phyloP scores from a whole-genome alignment of 139 green algal genomes.

The Deuterostichococcus epilithicus region DNA sequence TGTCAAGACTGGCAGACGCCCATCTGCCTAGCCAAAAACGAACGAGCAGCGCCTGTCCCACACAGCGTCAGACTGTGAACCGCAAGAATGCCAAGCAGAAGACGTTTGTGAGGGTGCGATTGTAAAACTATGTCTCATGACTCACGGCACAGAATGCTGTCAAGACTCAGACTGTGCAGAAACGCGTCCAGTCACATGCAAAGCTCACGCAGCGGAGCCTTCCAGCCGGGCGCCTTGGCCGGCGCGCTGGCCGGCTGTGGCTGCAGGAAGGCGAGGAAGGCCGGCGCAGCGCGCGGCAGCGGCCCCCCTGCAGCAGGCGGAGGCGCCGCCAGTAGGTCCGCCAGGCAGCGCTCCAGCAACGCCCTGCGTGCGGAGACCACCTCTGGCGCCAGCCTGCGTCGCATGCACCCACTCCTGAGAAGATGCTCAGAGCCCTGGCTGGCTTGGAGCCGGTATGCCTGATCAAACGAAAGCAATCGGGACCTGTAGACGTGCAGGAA shows the following conservation, averaged over 20 bases:
- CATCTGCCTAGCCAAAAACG: too few relatives aligned
- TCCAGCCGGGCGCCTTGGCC: neutral
- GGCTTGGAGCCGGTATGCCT: neutral
- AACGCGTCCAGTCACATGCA: too few relatives aligned
- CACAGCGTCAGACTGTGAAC: too few relatives aligned
- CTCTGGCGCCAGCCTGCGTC: slow-evolving; percentile 9
- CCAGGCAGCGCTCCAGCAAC: slow-evolving; percentile 9
- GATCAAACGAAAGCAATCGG: neutral
- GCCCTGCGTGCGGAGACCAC: slow-evolving; percentile 3
- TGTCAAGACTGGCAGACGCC: too few relatives aligned
- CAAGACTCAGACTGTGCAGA: too few relatives aligned
- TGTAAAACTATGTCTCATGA: too few relatives aligned
- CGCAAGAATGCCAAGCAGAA: too few relatives aligned
- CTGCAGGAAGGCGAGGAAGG: slow-evolving; percentile 8
- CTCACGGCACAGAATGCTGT: too few relatives aligned
- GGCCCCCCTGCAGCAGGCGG: neutral
- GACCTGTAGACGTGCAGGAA: neutral
- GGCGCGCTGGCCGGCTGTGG: too few relatives aligned
- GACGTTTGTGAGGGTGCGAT: too few relatives aligned
- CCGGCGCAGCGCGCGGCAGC: neutral
- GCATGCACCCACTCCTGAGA: neutral
- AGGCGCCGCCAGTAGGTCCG: neutral
- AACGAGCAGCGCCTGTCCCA: too few relatives aligned
- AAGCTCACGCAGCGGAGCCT: neutral
- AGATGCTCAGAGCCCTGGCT: neutral